These are phyloP conservation scores for Hyphopichia burtonii DNA, from an alignment of 1,139 yeast genomes.

Conservation along the genomic window DNA sequence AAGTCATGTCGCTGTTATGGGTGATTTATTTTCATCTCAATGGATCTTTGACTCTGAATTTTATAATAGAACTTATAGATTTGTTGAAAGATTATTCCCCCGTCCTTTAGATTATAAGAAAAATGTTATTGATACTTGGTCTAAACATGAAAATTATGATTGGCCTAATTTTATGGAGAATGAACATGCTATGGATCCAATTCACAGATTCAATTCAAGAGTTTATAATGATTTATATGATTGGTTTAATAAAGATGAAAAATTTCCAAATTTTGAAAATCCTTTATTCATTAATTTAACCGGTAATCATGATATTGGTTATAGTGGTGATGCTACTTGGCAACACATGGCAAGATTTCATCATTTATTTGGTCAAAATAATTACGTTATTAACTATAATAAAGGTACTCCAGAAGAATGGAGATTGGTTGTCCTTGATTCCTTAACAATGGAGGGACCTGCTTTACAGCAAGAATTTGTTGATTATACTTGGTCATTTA, in stretches of 20 bases:
- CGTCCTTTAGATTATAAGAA: constrained; percentile 49
- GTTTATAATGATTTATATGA: constrained; percentile 62
- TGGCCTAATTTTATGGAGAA: constrained; percentile 50
- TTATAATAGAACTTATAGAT: constrained; percentile 72
- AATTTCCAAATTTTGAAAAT: constrained; percentile 32
- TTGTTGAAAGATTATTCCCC: constrained; percentile 61
- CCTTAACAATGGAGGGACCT: constrained; percentile 87
- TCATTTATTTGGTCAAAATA: constrained; percentile 75
- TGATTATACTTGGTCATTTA: constrained; percentile 68
- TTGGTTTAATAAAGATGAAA: constrained; percentile 49
- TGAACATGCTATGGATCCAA: constrained; percentile 39
- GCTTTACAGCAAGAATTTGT: constrained; percentile 72
- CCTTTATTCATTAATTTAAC: constrained; percentile 77
- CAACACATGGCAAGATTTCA: constrained; percentile 84
- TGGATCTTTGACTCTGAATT: constrained; percentile 92
- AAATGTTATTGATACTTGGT: constrained; percentile 46
- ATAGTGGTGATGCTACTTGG: constrained; percentile 90
- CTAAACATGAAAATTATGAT: constrained; percentile 49
- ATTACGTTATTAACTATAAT: constrained; percentile 73
- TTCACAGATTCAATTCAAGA: constrained; percentile 45
- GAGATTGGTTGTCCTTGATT: constrained; percentile 83
- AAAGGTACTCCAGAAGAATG: constrained; percentile 64
- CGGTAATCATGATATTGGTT: constrained; percentile 96
- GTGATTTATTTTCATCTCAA: constrained; percentile 92
- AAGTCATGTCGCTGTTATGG: constrained; percentile 82